Percentiles rank a stretch among this genome's conserved stretches.
Conservation (phyloP, 768 basidiomycete species). For the Mycena metata region DNA sequence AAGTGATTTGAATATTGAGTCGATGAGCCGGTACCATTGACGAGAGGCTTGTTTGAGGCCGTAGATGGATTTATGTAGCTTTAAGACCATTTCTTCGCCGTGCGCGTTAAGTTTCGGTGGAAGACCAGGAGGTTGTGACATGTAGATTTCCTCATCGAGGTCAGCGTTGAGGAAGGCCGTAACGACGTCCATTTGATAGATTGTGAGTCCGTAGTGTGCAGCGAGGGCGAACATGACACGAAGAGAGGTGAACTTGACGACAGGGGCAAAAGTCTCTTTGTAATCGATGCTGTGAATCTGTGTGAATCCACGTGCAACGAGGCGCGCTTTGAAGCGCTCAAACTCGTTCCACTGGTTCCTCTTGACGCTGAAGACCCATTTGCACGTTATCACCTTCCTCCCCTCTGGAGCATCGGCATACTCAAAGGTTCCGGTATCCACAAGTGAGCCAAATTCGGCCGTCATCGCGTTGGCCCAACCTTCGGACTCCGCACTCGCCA, state of each 20-base stretch:
- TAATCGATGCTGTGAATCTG: neutral
- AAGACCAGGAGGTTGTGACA: conserved; percentile 1
- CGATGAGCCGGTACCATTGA: neutral
- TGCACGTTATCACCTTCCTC: neutral
- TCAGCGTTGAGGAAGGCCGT: conserved; percentile 6
- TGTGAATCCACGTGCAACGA: neutral
- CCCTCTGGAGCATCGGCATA: neutral
- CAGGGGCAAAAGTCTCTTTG: neutral
- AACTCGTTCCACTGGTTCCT: conserved; percentile 6
- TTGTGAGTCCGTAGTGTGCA: neutral
- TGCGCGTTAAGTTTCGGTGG: neutral
- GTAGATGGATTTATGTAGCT: neutral
- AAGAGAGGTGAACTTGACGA: conserved; percentile 1
- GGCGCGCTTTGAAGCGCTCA: neutral
- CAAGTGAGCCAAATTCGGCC: neutral
- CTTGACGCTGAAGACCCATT: conserved; percentile 4
- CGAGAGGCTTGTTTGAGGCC: conserved; percentile 2
- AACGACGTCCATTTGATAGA: conserved; percentile 7
- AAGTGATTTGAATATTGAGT: neutral
- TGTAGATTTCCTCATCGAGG: neutral
- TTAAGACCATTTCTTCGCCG: neutral
- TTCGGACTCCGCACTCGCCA: neutral
- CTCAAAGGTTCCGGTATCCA: neutral
- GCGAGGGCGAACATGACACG: conserved; percentile 1
- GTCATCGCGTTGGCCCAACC: conserved; percentile 1